Evolutionary conservation across 2,329 filamentous ascomycete genomes (phyloP), one percentile per base, ranked within the genome.

Genomic region (Coniella vitis): DNA sequence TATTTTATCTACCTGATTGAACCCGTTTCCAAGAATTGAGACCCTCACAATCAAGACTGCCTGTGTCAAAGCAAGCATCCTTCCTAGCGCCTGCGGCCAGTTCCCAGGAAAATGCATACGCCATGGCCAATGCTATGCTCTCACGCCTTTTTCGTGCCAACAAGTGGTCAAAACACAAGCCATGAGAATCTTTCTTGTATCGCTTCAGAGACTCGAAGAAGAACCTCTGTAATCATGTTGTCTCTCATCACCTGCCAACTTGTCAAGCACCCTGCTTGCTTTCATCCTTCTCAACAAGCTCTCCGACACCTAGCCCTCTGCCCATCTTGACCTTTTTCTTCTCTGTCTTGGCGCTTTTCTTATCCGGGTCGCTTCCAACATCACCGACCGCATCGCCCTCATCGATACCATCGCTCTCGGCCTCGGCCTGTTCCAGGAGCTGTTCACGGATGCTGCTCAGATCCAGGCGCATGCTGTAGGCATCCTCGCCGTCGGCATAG

Each of bases 401-500:
- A 63, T 87, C 81, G 14, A 62, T 62, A 7, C 60, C 62, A 13
- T 68, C 69, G 10, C 47, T 59, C 4, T 52, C 49, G 37, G 45
- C 46, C 7, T 71, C 69, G 48, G 67, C 63, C 34, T 65, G 69
- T 19, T 67, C 70, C 39, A 74, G 65, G 46, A 72, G 61, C 61
- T 71, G 69, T 51, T 72, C 69, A 54, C 72, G 66, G 63, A 86
- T 74, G 56, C 75, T 72, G 51, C 78, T 71, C 38, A 98, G 76
- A 61, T 97, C 86, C 65, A 95, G 86, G 55, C 83, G 84, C 93
- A 98, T 98, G 63, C 83, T 87, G 65, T 83, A 95, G 34, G 93
- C 93, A 71, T 98, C 89, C 72, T 98, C 93, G 52, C 91, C 91
- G 66, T 98, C 93, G 50, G 93, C 93, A 65, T 98, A 98, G 78